Evolutionary conservation across 2,329 filamentous ascomycete species (phyloP).

Genomic region (Xylaria multiplex): DNA sequence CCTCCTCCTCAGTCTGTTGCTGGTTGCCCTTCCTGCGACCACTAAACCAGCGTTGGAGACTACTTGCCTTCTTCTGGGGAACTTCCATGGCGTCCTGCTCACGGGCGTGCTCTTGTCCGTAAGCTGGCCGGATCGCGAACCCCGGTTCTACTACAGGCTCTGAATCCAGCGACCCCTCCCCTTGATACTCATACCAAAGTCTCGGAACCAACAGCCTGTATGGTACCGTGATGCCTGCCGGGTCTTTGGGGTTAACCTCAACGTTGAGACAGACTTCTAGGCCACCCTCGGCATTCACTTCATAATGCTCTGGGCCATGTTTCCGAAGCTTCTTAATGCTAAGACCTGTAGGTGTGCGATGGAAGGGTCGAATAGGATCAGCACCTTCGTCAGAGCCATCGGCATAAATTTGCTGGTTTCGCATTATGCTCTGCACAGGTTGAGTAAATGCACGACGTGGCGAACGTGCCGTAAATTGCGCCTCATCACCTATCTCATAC

Average conservation of each 20-base stretch:
- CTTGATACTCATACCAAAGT: conserved; percentile 69
- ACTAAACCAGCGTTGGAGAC: conserved; percentile 30
- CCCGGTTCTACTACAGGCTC: not conserved
- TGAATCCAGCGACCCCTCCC: conserved; percentile 44
- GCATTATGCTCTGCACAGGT: conserved; percentile 32
- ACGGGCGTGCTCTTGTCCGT: conserved; percentile 12
- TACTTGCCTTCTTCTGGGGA: conserved; percentile 23
- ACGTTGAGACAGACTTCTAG: conserved; percentile 90
- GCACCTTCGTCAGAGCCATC: conserved; percentile 8
- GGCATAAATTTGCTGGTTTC: conserved; percentile 34
- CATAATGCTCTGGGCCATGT: conserved; percentile 57
- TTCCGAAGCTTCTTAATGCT: conserved; percentile 69
- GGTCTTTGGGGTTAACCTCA: conserved; percentile 86
- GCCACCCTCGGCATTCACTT: conserved; percentile 82
- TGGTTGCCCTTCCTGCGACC: conserved; percentile 15
- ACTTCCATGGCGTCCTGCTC: conserved; percentile 3
- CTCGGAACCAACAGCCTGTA: conserved; percentile 88
- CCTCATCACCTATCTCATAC: conserved; percentile 66
- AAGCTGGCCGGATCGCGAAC: conserved; percentile 1
- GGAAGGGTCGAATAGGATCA: conserved; percentile 56
- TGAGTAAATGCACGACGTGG: conserved; percentile 46
- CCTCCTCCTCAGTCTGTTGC: conserved; percentile 5
- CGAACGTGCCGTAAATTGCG: conserved; percentile 62
- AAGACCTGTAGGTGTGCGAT: conserved; percentile 75
- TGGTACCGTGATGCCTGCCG: conserved; percentile 85